Base-by-base conservation (phyloP, 257 asterid genomes). In the Fraxinus americana region DNA sequence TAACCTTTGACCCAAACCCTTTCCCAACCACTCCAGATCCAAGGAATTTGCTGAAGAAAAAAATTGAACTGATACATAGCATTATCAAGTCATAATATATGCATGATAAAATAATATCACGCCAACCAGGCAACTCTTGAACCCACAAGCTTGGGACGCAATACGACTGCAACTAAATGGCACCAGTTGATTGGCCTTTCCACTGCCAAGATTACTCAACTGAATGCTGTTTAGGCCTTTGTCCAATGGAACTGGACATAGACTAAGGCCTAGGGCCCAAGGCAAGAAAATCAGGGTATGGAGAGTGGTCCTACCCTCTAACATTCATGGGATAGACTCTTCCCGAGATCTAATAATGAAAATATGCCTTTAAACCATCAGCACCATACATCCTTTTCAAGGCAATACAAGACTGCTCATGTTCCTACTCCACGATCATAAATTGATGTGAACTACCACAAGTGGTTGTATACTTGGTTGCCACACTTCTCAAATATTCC, bases 161-260 rank as follows among this genome's bases (percentile, higher is more conserved):
- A 63, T 25, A 63, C 35, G 34, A 21, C 17, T 21, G 32, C 32
- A 63, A 63, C 68, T 63, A 63, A 63, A 23, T 9, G 68, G 14
- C 30, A 63, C 68, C 68, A 63, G 68, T 9, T 25, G 68, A 63
- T 2, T 63, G 17, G 35, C 17, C 19, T 63, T 63, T 19, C 63
- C 68, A 63, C 68, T 25, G 17, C 68, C 68, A 21, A 63, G 68
- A 8, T 25, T 63, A 25, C 68, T 8, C 68, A 63, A 63, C 34
- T 63, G 68, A 19, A 63, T 63, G 68, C 16, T 63, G 68, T 63
- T 63, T 63, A 7, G 68, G 68, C 34, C 68, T 25, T 52, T 19
- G 29, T 57, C 66, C 66, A 57, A 57, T 63, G 68, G 17, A 14
- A 63, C 11, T 63, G 68, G 68, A 10, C 68, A 1, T 13, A 63